Base-by-base conservation (phyloP, 169 alveolate genomes). In the Toxoplasma gondii region DNA sequence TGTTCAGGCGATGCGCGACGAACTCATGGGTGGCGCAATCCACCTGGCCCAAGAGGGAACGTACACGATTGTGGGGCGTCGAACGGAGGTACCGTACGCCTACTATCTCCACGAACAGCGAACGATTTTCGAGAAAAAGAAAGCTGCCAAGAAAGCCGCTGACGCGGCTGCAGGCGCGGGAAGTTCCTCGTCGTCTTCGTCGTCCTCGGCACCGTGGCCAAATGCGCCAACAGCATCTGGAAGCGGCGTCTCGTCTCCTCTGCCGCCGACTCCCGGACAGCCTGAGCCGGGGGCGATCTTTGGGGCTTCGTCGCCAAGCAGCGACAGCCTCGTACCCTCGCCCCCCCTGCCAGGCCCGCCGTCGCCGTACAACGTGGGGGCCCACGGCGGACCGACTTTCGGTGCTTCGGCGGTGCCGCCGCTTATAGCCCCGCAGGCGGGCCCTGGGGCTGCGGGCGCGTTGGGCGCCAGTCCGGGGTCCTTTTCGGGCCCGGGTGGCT, bases 21-120 rank as follows among this genome's bases (percentile, higher is more conserved):
- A 88, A 70, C 70, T 39, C 34, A 88, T 64, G 87, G 93, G 93
- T 27, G 93, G 93, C 27, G 81, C 82, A 19, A 91, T 91, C 53
- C 82, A 91, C 81, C 64, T 45, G 54, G 94, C 88, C 0, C 94
- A 91, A 80, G 82, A 70, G 41, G 94, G 94, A 1, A 83, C 83
- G 64, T 91, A 69, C 45, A 80, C 53, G 34, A 34, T 83, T 44
- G 94, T 91, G 53, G 94, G 94, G 39, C 31, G 41, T 80, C 88
- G 88, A 10, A 7, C 44, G 19, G 81, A 70, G 45, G 36, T 34
- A 80, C 78, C 36, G 1, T 91, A 91, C 64, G n/a, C 34, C 74
- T 31, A 34, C 88, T 91, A 91, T 58, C n/a, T 91, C 27, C 84
- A 91, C 31, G 88, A 91, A 49, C 94, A 91, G 81, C 44, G 88